phyloP scores from a whole-genome alignment of 306 rosid genomes.

The Begonia fuchsioides region DNA sequence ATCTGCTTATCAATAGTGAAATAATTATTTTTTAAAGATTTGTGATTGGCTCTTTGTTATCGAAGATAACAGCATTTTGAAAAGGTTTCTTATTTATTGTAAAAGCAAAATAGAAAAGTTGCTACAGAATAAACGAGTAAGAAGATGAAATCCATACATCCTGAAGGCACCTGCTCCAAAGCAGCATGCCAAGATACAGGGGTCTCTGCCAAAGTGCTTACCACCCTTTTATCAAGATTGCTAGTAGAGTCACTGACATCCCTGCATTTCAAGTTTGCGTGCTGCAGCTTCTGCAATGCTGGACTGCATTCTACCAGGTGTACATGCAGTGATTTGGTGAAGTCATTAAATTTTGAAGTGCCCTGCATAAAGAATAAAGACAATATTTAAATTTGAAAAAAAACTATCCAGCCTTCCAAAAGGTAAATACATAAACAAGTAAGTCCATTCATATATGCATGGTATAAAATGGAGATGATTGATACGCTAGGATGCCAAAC shows the following conservation, averaged over 20 bases:
- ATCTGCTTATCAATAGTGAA: too few species aligned
- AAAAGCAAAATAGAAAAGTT: neutral
- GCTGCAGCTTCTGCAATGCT: constrained; percentile 66
- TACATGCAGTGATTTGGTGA: constrained; percentile 49
- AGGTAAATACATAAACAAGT: too few species aligned
- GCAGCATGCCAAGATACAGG: constrained; percentile 92
- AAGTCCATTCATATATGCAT: too few species aligned
- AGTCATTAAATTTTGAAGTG: constrained; percentile 55
- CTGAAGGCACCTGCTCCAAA: constrained; percentile 81
- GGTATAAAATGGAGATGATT: too few species aligned
- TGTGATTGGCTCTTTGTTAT: too few species aligned
- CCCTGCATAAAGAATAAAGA: constrained; percentile 37
- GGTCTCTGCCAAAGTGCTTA: constrained; percentile 50
- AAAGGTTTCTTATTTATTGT: constrained; percentile 2
- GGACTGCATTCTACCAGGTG: constrained; percentile 96
- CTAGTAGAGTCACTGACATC: constrained; percentile 33
- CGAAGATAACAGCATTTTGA: too few species aligned
- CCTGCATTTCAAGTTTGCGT: constrained; percentile 51
- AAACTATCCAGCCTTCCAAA: neutral
- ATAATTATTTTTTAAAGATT: too few species aligned
- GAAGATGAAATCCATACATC: constrained; percentile 34
- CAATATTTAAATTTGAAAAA: neutral
- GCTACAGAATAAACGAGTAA: too few species aligned
- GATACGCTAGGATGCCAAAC: too few species aligned
- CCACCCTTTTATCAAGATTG: constrained; percentile 23